Percentiles rank a stretch among this genome's conserved stretches.
phyloP scores from a whole-genome alignment of 192 early-diverging fungal species.

The Backusella liffmaniae region DNA sequence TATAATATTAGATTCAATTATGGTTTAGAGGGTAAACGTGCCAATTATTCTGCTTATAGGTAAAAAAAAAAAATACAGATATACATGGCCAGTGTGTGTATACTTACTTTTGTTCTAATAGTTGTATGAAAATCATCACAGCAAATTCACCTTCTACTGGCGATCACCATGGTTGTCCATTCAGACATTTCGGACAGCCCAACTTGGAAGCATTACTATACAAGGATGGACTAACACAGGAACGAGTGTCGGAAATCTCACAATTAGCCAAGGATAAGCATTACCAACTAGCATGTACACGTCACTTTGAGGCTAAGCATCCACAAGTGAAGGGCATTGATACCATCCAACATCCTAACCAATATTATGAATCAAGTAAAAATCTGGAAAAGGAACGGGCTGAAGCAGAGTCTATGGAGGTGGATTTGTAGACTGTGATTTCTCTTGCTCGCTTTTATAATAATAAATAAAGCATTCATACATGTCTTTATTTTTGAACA shows the following conservation, averaged over 20 bases:
- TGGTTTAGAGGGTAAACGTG: constrained; percentile 89
- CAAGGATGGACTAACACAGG: constrained; percentile 56
- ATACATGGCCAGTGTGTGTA: background rate
- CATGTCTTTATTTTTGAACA: no score
- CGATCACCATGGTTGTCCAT: constrained; percentile 96
- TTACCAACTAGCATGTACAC: constrained; percentile 93
- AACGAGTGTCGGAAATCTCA: constrained; percentile 63
- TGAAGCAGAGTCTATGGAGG: background rate
- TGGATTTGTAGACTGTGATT: background rate
- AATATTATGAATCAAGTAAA: constrained; percentile 73
- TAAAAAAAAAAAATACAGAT: constrained; percentile 30
- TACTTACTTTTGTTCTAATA: constrained; percentile 10
- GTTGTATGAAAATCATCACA: constrained; percentile 88
- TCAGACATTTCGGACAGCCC: constrained; percentile 72
- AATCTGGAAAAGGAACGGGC: background rate
- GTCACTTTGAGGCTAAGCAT: constrained; percentile 76
- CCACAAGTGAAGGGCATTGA: constrained; percentile 49
- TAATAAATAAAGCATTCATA: no score
- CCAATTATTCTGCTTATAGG: constrained; percentile 74
- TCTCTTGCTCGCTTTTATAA: no score
- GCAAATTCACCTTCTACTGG: constrained; percentile 72
- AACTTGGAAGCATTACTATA: constrained; percentile 63
- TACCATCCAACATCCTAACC: constrained; percentile 91
- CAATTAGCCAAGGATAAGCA: constrained; percentile 69
- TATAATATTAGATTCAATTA: constrained; percentile 98